Conservation (phyloP, 495 filamentous ascomycete genomes). For the Hypoxylon perforatum region DNA sequence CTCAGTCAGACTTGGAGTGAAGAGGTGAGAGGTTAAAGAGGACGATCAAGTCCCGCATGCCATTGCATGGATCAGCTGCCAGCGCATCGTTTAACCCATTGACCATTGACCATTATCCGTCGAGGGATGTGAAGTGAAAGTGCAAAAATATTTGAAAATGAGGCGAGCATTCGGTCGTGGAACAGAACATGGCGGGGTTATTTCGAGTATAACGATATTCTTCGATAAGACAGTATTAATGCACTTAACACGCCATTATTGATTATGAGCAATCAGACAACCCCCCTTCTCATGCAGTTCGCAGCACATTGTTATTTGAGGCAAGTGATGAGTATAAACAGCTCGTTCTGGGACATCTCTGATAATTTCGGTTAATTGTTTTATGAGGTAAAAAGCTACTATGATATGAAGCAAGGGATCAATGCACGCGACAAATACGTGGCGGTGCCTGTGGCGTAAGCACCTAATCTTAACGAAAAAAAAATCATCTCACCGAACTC, state of each 20-base stretch:
- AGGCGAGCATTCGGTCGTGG: conserved; percentile 26
- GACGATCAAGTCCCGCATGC: conserved; percentile 19
- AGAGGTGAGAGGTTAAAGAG: too few relatives aligned
- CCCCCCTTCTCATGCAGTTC: too few relatives aligned
- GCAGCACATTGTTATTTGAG: too few relatives aligned
- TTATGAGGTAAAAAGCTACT: too few relatives aligned
- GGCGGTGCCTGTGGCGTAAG: conserved; percentile 37
- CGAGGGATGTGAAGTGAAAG: conserved; percentile 24
- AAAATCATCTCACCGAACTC: conserved; percentile 22
- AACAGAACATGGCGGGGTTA: conserved; percentile 15
- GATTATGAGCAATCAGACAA: too few relatives aligned
- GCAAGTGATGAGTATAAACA: too few relatives aligned
- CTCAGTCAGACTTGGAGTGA: conserved; percentile 36
- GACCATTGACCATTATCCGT: conserved; percentile 36
- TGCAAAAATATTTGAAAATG: neutral
- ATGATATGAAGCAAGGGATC: neutral
- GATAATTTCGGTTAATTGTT: too few relatives aligned
- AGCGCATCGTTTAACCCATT: conserved; percentile 39
- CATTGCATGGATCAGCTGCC: conserved; percentile 31
- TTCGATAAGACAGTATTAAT: too few relatives aligned
- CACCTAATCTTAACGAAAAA: conserved; percentile 6
- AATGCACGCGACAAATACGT: neutral
- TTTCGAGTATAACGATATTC: neutral
- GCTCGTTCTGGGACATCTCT: too few relatives aligned
- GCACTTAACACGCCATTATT: too few relatives aligned